Percentiles rank a stretch among this genome's conserved stretches.
Conservation (phyloP, 306 rosid species). For the Cajanus cajan region DNA sequence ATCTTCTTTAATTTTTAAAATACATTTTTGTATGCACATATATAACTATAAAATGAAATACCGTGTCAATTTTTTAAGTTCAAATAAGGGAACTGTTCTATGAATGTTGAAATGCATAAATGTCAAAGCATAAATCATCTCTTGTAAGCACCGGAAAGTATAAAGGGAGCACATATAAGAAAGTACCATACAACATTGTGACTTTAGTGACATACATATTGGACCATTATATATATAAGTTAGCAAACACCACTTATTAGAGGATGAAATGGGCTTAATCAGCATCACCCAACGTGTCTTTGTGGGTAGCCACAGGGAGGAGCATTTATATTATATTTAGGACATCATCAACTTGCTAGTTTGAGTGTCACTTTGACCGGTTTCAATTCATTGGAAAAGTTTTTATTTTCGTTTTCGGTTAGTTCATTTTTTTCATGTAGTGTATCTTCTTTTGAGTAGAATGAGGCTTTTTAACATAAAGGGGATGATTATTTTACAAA, state of each 20-base stretch:
- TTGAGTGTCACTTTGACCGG: constrained; percentile 21
- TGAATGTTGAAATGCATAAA: constrained; percentile 17
- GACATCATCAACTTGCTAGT: neutral
- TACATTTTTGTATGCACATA: too few species aligned
- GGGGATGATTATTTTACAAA: too few species aligned
- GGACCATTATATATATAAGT: constrained; percentile 31
- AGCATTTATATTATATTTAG: constrained; percentile 24
- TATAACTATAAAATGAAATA: too few species aligned
- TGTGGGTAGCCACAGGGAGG: constrained; percentile 27
- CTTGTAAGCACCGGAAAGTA: constrained; percentile 17
- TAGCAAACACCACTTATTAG: constrained; percentile 29
- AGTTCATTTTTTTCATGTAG: neutral
- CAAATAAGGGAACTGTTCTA: neutral
- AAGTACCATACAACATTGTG: constrained; percentile 13
- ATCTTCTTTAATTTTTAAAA: too few species aligned
- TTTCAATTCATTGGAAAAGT: constrained; percentile 18
- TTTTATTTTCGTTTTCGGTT: neutral
- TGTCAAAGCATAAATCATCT: constrained; percentile 35
- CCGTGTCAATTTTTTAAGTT: neutral
- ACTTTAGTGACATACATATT: constrained; percentile 37
- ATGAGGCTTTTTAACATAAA: too few species aligned
- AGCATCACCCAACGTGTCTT: constrained; percentile 34
- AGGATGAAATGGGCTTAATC: constrained; percentile 20
- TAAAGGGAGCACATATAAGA: constrained; percentile 24
- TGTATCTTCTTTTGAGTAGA: neutral